These are phyloP conservation scores for Avena eriantha DNA, from an alignment of 176 grass and related monocot species.

Conservation along the genomic window DNA sequence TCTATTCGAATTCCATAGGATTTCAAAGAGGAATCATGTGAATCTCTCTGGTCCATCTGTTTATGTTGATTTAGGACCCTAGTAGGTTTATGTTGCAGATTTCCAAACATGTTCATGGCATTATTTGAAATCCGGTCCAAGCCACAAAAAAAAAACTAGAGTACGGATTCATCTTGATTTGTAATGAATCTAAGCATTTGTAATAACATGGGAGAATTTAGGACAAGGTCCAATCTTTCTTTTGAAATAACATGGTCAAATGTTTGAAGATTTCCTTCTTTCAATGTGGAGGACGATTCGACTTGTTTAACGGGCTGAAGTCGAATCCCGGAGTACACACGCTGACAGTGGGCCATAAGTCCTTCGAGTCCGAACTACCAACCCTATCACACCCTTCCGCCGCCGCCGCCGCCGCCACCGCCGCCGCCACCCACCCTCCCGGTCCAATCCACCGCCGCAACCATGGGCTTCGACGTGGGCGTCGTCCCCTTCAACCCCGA, in stretches of 20 bases:
- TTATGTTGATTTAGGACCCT: too few species aligned
- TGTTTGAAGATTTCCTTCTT: not conserved
- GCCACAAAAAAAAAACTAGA: not conserved
- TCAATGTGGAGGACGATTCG: not conserved
- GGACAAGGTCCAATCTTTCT: too few species aligned
- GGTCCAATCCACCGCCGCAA: conserved; percentile 37
- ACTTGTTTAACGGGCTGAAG: not conserved
- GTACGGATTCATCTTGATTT: not conserved
- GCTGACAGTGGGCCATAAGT: not conserved
- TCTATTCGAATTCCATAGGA: too few species aligned
- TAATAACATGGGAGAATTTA: not conserved
- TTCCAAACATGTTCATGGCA: not conserved
- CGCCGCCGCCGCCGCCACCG: conserved; percentile 8
- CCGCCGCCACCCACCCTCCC: not conserved
- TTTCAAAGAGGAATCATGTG: not conserved
- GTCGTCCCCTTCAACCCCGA: conserved; percentile 80
- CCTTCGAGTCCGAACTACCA: not conserved
- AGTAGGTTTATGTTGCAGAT: accelerated
- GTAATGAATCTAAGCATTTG: not conserved
- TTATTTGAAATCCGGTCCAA: not conserved
- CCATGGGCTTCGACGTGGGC: conserved; percentile 75
- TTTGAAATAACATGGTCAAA: too few species aligned
- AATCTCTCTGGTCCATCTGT: not conserved
- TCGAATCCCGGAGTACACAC: not conserved
- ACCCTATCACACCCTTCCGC: not conserved